Conservation (phyloP, 148 eudicot genomes). For the Limonium bicolor region DNA sequence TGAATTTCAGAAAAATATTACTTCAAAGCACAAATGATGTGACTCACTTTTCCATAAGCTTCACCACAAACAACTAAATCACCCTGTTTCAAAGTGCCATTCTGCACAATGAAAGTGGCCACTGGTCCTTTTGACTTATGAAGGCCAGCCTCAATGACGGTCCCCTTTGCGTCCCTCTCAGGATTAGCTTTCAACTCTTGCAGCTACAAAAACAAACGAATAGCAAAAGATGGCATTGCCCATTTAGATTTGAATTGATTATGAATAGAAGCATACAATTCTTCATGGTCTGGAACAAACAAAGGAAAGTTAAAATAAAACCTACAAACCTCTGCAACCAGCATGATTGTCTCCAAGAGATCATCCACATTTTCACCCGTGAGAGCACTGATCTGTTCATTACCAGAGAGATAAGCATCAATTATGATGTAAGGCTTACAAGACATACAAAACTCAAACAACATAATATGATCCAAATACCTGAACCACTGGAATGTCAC, state of each 20-base stretch:
- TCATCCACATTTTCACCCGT: conserved; percentile 86
- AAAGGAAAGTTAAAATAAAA: conserved; percentile 4
- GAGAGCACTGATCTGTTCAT: conserved; percentile 84
- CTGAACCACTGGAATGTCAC: conserved; percentile 87
- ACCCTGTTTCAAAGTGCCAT: conserved; percentile 85
- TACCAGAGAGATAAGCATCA: conserved; percentile 4
- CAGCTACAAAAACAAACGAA: conserved; percentile 28
- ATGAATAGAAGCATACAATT: no score
- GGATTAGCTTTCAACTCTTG: conserved; percentile 99
- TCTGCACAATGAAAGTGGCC: conserved; percentile 93
- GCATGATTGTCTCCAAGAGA: conserved; percentile 82
- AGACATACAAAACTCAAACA: background rate
- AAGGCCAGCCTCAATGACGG: conserved; percentile 94
- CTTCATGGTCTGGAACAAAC: no score
- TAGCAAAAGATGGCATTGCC: background rate
- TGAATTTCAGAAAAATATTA: background rate
- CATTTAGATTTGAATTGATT: background rate
- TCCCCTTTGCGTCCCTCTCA: conserved; percentile 78
- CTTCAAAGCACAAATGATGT: background rate
- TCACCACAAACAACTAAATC: conserved; percentile 81
- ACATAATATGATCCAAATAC: conserved; percentile 11
- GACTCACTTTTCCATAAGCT: conserved; percentile 93
- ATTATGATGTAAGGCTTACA: background rate
- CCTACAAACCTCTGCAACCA: conserved; percentile 82
- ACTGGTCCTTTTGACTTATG: conserved; percentile 87